phyloP scores from a whole-genome alignment of 169 alveolate species.

The Plasmodium coatneyi region DNA sequence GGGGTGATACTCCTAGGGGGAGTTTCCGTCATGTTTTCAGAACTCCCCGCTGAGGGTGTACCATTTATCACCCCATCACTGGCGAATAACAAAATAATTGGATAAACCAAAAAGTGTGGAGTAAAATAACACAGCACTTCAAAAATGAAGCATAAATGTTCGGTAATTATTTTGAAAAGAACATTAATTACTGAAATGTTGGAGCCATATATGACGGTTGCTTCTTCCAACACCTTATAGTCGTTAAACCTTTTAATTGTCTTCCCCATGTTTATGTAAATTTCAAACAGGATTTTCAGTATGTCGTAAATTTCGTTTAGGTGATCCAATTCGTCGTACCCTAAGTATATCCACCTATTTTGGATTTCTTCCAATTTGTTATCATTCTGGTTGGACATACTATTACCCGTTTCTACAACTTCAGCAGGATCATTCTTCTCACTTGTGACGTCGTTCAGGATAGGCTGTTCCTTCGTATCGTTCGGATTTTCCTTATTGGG shows the following conservation, averaged over 20 bases:
- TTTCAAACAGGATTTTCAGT: constrained; percentile 48
- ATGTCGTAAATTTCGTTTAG: constrained; percentile 47
- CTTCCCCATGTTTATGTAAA: constrained; percentile 41
- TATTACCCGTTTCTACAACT: background rate
- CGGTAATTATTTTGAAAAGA: constrained; percentile 46
- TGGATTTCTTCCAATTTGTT: background rate
- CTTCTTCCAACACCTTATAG: constrained; percentile 43
- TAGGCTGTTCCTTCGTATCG: background rate
- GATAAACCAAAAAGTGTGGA: constrained; percentile 57
- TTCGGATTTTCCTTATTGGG: background rate
- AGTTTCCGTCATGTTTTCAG: background rate
- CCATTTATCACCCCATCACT: background rate
- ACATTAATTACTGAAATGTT: constrained; percentile 47
- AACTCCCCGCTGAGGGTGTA: background rate
- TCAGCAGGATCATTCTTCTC: background rate
- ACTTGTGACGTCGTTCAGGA: background rate
- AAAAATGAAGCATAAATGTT: constrained; percentile 61
- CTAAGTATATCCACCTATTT: constrained; percentile 58
- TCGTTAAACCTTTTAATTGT: constrained; percentile 33
- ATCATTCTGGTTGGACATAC: background rate
- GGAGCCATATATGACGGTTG: constrained; percentile 29
- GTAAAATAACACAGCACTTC: constrained; percentile 74
- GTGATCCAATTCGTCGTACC: constrained; percentile 45
- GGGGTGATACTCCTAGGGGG: background rate
- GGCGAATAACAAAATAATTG: constrained; percentile 42